Base-by-base conservation (phyloP, 495 filamentous ascomycete species). In the Tetracladium setigerum region DNA sequence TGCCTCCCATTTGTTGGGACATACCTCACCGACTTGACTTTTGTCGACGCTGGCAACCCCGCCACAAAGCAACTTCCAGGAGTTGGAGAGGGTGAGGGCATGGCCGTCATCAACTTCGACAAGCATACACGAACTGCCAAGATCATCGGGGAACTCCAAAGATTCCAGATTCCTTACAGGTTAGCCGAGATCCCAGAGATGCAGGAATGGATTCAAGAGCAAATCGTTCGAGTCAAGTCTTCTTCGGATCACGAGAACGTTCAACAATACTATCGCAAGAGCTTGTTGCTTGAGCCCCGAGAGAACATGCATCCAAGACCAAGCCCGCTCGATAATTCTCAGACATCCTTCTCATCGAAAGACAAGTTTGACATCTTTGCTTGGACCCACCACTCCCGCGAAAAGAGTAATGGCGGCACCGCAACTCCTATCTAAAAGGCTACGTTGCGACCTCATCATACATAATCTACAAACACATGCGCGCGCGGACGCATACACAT, bases 1-100 rank as follows among this genome's bases (percentile, higher is more conserved):
- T 97, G 92, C 58, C 72, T 99, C 17, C 94, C 94, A 1, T 99
- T 96, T 56, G 74, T 99, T n/a, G 94, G 94, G 41, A 95, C 89
- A 54, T 96, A 95, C 61, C 75, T 97, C 33, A 97, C 94, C 5
- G 94, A 83, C 51, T 73, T 89, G 30, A 87, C 83, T 8, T 87
- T 89, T 55, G 84, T 95, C 16, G 90, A 99, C 60, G 86, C 87
- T 49, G 94, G 94, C 48, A 99, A 99, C 66, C 84, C 86, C 39
- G 79, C 86, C 6, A 86, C 73, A 27, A 81, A 83, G 53, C 76
- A 80, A 44, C 67, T 84, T 5, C 76, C 79, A 7, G 67, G 73
- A 37, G 50, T 64, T 6, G 45, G 54, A 10, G 63, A 68, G 55
- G 79, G 48, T 9, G 72, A 76, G 5, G 77, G 82, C 30, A 73